Evolutionary conservation across 768 basidiomycete species (phyloP).

Genomic region (Lactarius trivialis): DNA sequence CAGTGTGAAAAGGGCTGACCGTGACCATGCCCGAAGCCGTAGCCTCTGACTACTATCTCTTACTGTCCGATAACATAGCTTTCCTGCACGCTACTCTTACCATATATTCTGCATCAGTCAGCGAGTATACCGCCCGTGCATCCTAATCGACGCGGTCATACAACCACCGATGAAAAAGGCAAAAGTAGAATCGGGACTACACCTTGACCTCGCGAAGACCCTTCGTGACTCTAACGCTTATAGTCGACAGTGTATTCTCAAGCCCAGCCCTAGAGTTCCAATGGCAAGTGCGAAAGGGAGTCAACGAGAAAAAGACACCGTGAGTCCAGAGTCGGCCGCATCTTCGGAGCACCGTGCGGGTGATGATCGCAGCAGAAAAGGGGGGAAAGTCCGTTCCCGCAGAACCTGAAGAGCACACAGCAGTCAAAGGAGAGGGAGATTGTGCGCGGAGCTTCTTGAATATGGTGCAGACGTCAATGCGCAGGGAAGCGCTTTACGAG

Average conservation of each 20-base stretch:
- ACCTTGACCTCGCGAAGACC: not conserved
- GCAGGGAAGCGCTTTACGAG: conserved; percentile 11
- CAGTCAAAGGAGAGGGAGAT: not conserved
- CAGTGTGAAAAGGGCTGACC: too few relatives aligned
- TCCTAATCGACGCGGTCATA: not conserved
- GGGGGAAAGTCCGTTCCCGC: not conserved
- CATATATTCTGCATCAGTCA: not conserved
- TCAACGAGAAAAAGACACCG: not conserved
- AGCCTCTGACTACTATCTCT: too few relatives aligned
- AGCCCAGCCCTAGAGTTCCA: not conserved
- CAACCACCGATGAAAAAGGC: not conserved
- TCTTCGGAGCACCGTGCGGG: not conserved
- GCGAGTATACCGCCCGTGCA: not conserved
- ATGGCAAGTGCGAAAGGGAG: not conserved
- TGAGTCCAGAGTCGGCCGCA: not conserved
- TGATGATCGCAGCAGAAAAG: too few relatives aligned
- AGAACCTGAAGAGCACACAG: not conserved
- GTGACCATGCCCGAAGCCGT: too few relatives aligned
- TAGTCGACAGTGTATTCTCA: not conserved
- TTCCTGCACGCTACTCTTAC: too few relatives aligned
- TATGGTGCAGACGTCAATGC: conserved; percentile 16
- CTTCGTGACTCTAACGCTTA: not conserved
- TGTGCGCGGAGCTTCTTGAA: not conserved
- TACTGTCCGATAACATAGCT: too few relatives aligned
- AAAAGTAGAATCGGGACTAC: not conserved